A percentile compares a stretch with the other conserved stretches of the same genome.
Conservation (phyloP, 2,329 filamentous ascomycete species). For the Alternaria longipes region DNA sequence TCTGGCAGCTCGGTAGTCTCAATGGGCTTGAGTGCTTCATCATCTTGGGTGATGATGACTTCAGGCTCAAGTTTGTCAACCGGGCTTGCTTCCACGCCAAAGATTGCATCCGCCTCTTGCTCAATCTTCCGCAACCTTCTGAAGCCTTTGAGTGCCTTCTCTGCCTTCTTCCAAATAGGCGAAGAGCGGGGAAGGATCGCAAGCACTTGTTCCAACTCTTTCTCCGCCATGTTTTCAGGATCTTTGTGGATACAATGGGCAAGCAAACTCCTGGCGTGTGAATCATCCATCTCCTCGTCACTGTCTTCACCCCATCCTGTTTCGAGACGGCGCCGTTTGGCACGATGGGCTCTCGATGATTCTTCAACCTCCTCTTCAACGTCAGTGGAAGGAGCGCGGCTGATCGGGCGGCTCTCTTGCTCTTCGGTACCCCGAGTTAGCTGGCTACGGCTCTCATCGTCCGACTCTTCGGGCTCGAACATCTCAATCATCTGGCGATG, state of each 20-base stretch:
- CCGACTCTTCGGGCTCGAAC: constrained; percentile 85
- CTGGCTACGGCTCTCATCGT: constrained; percentile 74
- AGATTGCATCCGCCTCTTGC: constrained; percentile 82
- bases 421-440: constrained; percentile 82
- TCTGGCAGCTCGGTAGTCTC: constrained; percentile 49
- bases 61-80: constrained; percentile 55
- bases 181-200: constrained; percentile 64
- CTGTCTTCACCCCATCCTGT: constrained; percentile 58
- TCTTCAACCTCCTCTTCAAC: constrained; percentile 63
- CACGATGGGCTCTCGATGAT: constrained; percentile 54
- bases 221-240: constrained; percentile 75
- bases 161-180: constrained; percentile 78
- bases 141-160: constrained; percentile 63
- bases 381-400: constrained; percentile 67
- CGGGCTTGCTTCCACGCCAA: constrained; percentile 56
- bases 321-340: constrained; percentile 57
- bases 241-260: constrained; percentile 63
- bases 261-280: constrained; percentile 57
- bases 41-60: constrained; percentile 54
- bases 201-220: constrained; percentile 65
- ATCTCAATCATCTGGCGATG: constrained; percentile 80
- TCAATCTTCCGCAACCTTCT: constrained; percentile 78
- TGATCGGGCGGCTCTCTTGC: constrained; percentile 81
- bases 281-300: constrained; percentile 60
- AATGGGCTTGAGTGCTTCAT: constrained; percentile 52